phyloP scores from a whole-genome alignment of 1,284 basidiomycete species.

The Rhodotorula sp. region DNA sequence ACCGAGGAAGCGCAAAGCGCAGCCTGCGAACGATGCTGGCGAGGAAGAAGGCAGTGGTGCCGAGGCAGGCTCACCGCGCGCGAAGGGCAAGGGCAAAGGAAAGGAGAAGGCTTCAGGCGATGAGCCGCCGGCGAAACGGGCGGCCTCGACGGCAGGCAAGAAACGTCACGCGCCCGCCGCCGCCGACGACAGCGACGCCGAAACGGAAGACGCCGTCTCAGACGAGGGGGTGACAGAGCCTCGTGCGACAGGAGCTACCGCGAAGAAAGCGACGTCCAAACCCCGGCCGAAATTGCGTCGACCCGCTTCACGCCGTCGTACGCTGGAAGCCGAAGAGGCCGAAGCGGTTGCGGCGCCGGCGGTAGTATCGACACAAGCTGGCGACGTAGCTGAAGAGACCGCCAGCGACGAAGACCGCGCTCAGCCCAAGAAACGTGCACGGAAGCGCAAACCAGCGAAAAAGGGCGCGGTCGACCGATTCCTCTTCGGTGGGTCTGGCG shows the following conservation, averaged over 20 bases:
- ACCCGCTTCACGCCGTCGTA: not conserved
- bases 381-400: constrained; percentile 1
- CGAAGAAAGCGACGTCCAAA: constrained; percentile 4
- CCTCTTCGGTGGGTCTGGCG: not conserved
- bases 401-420: constrained; percentile 2
- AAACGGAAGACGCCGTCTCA: not conserved
- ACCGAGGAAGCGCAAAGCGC: not conserved
- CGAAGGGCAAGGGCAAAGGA: constrained; percentile 11
- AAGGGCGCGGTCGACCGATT: not conserved
- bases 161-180: not conserved
- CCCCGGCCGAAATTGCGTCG: not conserved
- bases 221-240: too few relatives aligned
- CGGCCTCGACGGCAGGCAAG: not conserved
- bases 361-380: not conserved
- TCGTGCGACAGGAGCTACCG: not conserved
- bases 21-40: not conserved
- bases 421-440: not conserved
- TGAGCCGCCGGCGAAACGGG: not conserved
- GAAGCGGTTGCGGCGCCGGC: not conserved
- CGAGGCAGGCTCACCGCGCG: not conserved
- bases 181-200: not conserved
- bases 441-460: not conserved
- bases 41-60: not conserved
- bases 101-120: not conserved
- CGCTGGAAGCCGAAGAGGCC: not conserved